Evolutionary conservation across 2,329 filamentous ascomycete species (phyloP).

Genomic region (Mycosphaerella arachidis): DNA sequence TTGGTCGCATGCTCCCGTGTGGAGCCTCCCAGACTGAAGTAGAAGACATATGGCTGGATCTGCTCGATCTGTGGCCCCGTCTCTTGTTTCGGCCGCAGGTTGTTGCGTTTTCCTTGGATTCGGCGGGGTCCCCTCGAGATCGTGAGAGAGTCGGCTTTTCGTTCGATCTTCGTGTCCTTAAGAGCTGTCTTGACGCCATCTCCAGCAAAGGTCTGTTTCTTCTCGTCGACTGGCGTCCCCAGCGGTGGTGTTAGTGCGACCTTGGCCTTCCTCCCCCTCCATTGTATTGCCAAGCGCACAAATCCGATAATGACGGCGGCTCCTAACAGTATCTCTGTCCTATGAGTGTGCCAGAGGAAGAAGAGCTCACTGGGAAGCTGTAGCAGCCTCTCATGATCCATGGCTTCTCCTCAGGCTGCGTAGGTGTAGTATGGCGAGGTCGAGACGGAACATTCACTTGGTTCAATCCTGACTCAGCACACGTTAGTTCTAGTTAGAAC

Average conservation of each 20-base stretch:
- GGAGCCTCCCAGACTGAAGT: slow-evolving; percentile 78
- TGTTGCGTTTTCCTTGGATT: slow-evolving; percentile 29
- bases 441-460: not conserved
- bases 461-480: not conserved
- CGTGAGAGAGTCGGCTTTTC: not conserved
- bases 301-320: slow-evolving; percentile 28
- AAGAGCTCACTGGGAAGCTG: slow-evolving; percentile 29
- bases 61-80: slow-evolving; percentile 9
- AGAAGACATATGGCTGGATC: slow-evolving; percentile 76
- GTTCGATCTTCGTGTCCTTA: not conserved
- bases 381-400: slow-evolving; percentile 16
- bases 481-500: too few relatives aligned
- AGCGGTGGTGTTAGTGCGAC: slow-evolving; percentile 21
- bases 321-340: slow-evolving; percentile 28
- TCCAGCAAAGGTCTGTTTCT: slow-evolving; percentile 8
- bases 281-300: slow-evolving; percentile 25
- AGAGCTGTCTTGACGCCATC: not conserved
- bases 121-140: slow-evolving; percentile 24
- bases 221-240: slow-evolving; percentile 21
- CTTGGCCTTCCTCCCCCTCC: slow-evolving; percentile 22
- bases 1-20: slow-evolving; percentile 69
- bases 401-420: slow-evolving; percentile 1
- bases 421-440: not conserved
- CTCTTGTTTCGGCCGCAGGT: slow-evolving; percentile 14
- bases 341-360: slow-evolving; percentile 31